These are phyloP conservation scores for Colletotrichum ledebouriae DNA, from an alignment of 2,329 filamentous ascomycete species.

Conservation along the genomic window DNA sequence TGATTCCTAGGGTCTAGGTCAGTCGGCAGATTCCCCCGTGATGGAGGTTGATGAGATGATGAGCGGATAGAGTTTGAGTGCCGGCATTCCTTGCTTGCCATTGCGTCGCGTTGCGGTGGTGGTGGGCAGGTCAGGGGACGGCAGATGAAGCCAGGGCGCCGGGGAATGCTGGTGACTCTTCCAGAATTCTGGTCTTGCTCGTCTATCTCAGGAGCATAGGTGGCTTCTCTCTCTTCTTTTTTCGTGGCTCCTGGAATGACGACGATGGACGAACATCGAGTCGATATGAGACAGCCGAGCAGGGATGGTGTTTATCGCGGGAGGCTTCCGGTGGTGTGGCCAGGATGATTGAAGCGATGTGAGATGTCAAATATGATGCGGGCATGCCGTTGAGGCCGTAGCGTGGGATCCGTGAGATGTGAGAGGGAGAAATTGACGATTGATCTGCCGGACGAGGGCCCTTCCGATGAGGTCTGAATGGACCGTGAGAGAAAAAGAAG, in stretches of 20 bases:
- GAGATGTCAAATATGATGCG: slow-evolving; percentile 27
- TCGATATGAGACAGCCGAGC: slow-evolving; percentile 14
- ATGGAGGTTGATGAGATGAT: slow-evolving; percentile 12
- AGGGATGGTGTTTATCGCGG: slow-evolving; percentile 10
- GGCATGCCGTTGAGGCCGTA: slow-evolving; percentile 9
- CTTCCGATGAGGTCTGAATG: background rate
- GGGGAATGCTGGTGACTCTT: slow-evolving; percentile 34
- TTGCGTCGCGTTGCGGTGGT: background rate
- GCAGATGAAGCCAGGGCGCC: slow-evolving; percentile 7
- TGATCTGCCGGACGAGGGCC: background rate
- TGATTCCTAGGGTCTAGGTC: background rate
- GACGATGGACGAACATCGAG: slow-evolving; percentile 5
- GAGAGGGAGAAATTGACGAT: background rate
- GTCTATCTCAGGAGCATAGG: background rate
- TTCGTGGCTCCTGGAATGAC: slow-evolving; percentile 28
- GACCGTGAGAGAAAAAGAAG: slow-evolving; percentile 3
- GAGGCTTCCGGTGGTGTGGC: slow-evolving; percentile 20
- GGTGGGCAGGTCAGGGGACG: slow-evolving; percentile 1
- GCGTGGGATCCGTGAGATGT: background rate
- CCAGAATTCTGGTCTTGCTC: slow-evolving; percentile 28
- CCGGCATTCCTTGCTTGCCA: slow-evolving; percentile 27
- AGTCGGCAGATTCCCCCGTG: slow-evolving; percentile 5
- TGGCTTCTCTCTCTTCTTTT: slow-evolving; percentile 1
- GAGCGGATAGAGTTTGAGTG: slow-evolving; percentile 32
- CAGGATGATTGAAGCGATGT: slow-evolving; percentile 3